Evolutionary conservation across 2,329 filamentous ascomycete genomes (phyloP), one percentile per base, ranked within the genome.

Genomic region (Aspergillus ibericus): DNA sequence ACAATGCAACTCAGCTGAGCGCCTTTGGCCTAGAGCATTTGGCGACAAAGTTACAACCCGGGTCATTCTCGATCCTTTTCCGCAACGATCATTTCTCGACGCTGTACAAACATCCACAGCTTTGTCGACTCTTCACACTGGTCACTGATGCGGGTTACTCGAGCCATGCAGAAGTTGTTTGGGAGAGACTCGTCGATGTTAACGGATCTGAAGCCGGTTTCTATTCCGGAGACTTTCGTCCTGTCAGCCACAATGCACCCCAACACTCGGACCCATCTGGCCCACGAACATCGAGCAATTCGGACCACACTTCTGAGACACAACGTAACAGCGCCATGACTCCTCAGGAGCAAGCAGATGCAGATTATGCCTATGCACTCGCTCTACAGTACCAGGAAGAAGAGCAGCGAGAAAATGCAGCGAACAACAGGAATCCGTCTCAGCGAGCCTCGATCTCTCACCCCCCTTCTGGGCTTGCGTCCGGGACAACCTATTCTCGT

Each of bases 21-120:
- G 80, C 85, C 0, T 89, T 88, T 74, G 95, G 95, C 0, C 81
- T 99, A 2, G 84, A 90, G 38, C 85, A 90, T 1, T 87, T 98
- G 38, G 83, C 83, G 0, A 84, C 85, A 52, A 87, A 84, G 5
- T 82, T 97, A 58, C 79, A 83, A 12, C 88, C 92, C 1, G 93
- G 92, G 1, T 86, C 89, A 1, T 85, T 97, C 61, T 91, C 91
- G 0, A 98, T 99, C 51, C 77, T 99, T 1, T 99, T 99, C 79
- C 86, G 95, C 25, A 99, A 99, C 68, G 93, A 99, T 70, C 95
- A 99, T 72, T 99, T 99, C 70, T 92, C 92, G 42, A 98, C 93
- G 0, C 75, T 99, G 0, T 96, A 96, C 75, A 91, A 93, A 60
- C 92, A 98, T 67, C 92, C 93, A 0, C 80, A 87, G 46, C 91